phyloP scores from a whole-genome alignment of 805 yeast genomes.

The Ogataea pini region DNA sequence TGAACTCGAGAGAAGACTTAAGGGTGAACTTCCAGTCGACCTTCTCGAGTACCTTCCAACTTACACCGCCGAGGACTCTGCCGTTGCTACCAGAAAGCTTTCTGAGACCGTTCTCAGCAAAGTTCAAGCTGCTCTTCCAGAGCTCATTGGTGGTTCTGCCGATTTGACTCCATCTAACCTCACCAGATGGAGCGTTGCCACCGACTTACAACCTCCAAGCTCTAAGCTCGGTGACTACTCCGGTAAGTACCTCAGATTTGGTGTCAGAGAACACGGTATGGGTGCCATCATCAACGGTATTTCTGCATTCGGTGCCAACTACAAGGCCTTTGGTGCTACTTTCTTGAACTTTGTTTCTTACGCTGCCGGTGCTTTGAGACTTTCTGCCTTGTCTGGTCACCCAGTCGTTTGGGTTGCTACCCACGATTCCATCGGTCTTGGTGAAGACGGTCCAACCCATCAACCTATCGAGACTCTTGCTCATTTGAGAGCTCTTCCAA shows the following conservation, averaged over 20 bases:
- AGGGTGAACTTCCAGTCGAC: conserved; percentile 73
- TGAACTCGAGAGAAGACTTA: conserved; percentile 77
- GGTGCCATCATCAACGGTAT: conserved; percentile 98
- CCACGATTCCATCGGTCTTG: conserved; percentile 87
- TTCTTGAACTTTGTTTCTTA: conserved; percentile 89
- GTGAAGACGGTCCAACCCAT: conserved; percentile 94
- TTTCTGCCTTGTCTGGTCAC: conserved; percentile 79
- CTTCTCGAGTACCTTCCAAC: conserved; percentile 81
- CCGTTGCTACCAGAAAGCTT: conserved; percentile 92
- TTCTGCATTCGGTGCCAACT: conserved; percentile 84
- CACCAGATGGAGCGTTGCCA: conserved; percentile 81
- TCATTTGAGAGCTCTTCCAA: conserved; percentile 83
- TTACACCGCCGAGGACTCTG: conserved; percentile 74
- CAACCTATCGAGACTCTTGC: conserved; percentile 90
- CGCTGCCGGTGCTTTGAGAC: conserved; percentile 86
- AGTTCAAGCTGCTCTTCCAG: conserved; percentile 71
- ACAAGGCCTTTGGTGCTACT: conserved; percentile 93
- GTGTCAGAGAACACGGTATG: conserved; percentile 99
- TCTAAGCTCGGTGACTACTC: conserved; percentile 79
- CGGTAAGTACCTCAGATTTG: conserved; percentile 95
- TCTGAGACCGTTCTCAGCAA: conserved; percentile 75
- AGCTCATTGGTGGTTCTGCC: conserved; percentile 96
- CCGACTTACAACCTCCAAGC: conserved; percentile 89
- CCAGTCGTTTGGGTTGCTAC: conserved; percentile 88
- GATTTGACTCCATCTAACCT: conserved; percentile 96